phyloP scores from a whole-genome alignment of 1,139 yeast genomes.

The Kluyveromyces marxianus region DNA sequence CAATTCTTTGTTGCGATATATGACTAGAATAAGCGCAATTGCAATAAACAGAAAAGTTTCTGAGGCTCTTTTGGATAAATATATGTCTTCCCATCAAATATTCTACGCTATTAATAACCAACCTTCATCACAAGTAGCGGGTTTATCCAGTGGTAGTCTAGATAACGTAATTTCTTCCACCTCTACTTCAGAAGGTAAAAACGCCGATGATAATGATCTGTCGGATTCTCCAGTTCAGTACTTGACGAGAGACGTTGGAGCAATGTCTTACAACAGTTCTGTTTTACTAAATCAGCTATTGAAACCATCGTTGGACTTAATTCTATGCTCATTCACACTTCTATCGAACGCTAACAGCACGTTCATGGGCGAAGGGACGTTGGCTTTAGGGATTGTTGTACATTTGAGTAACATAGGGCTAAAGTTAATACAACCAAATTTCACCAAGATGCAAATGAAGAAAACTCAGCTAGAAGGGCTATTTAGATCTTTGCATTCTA shows the following conservation, averaged over 20 bases:
- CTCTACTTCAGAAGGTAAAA: not conserved
- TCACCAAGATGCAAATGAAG: slow-evolving; percentile 72
- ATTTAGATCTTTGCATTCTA: slow-evolving; percentile 74
- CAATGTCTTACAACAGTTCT: slow-evolving; percentile 66
- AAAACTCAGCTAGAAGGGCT: slow-evolving; percentile 82
- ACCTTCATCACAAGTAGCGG: not conserved
- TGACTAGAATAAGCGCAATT: slow-evolving; percentile 62
- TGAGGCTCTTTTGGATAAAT: slow-evolving; percentile 47
- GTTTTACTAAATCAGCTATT: slow-evolving; percentile 79
- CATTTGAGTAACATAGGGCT: slow-evolving; percentile 72
- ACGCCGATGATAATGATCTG: slow-evolving; percentile 7
- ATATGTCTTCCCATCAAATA: slow-evolving; percentile 25
- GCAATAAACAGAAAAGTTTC: slow-evolving; percentile 63
- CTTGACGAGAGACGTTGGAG: slow-evolving; percentile 49
- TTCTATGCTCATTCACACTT: slow-evolving; percentile 76
- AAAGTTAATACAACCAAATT: slow-evolving; percentile 79
- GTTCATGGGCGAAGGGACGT: slow-evolving; percentile 77
- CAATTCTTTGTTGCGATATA: slow-evolving; percentile 65
- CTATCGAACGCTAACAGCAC: slow-evolving; percentile 51
- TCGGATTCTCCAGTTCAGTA: slow-evolving; percentile 14
- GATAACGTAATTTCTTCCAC: too few species aligned
- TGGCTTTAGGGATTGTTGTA: slow-evolving; percentile 72
- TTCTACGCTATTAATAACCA: slow-evolving; percentile 24
- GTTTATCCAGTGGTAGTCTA: too few species aligned
- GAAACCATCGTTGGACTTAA: slow-evolving; percentile 76